A percentile compares a stretch with the other conserved stretches of the same genome.
Evolutionary conservation across 2,329 filamentous ascomycete genomes (phyloP).

Genomic region (Zasmidium cellare): DNA sequence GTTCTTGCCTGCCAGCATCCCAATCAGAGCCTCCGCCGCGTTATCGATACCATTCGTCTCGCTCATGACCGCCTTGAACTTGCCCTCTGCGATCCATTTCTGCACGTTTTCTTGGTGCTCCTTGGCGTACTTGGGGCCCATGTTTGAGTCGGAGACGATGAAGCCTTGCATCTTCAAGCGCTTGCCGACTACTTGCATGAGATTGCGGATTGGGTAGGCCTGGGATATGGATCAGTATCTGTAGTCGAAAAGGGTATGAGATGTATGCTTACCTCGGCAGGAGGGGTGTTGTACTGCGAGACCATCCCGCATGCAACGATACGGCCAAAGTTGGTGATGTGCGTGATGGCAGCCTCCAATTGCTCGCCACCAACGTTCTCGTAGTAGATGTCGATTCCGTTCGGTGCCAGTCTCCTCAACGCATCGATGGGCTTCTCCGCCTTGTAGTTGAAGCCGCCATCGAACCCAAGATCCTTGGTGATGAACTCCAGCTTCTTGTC

Average conservation of each 20-base stretch:
- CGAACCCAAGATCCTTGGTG: conserved; percentile 67
- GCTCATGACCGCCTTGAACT: conserved; percentile 68
- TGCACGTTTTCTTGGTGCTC: conserved; percentile 76
- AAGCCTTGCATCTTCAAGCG: conserved; percentile 73
- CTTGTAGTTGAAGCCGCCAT: conserved; percentile 85
- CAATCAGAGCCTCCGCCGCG: conserved; percentile 70
- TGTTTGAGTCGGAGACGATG: conserved; percentile 63
- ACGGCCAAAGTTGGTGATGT: conserved; percentile 65
- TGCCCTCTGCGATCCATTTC: conserved; percentile 74
- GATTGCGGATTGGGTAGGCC: conserved; percentile 65
- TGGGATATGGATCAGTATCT: neutral
- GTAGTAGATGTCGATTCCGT: conserved; percentile 81
- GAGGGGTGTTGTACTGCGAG: conserved; percentile 69
- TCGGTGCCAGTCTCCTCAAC: conserved; percentile 67
- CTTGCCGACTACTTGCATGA: conserved; percentile 66
- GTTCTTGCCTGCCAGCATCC: conserved; percentile 75
- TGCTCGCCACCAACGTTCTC: conserved; percentile 74
- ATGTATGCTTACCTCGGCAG: conserved; percentile 41
- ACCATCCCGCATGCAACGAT: conserved; percentile 69
- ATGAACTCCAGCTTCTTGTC: conserved; percentile 80
- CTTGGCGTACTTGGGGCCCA: conserved; percentile 65
- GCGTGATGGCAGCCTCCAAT: conserved; percentile 65
- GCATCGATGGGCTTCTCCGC: conserved; percentile 70
- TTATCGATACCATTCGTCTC: conserved; percentile 77
- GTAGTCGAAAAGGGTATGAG: no score